These are phyloP conservation scores for Xenoacremonium recifei DNA, from an alignment of 2,329 filamentous ascomycete species.

Conservation along the genomic window DNA sequence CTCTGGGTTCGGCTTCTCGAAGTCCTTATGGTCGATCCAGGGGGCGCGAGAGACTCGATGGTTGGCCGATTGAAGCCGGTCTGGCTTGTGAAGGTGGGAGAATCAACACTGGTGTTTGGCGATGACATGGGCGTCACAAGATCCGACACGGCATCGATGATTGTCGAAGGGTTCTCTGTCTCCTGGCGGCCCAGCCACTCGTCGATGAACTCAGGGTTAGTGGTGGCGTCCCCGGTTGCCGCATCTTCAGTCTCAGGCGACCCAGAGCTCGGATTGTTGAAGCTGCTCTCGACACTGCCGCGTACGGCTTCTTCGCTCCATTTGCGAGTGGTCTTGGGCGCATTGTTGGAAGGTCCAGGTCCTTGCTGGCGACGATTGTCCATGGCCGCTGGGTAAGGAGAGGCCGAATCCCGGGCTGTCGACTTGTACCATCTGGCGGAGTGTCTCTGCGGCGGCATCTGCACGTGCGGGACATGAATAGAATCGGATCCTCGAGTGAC, in stretches of 20 bases:
- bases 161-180: slow-evolving; percentile 14
- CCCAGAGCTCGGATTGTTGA: slow-evolving; percentile 18
- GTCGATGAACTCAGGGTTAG: slow-evolving; percentile 20
- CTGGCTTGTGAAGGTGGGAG: slow-evolving; percentile 19
- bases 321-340: slow-evolving; percentile 23
- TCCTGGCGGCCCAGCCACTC: slow-evolving; percentile 24
- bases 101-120: slow-evolving; percentile 23
- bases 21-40: slow-evolving; percentile 7
- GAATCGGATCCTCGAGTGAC: too few relatives aligned
- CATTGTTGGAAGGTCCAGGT: slow-evolving; percentile 4
- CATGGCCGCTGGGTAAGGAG: slow-evolving; percentile 14
- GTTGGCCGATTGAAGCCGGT: slow-evolving; percentile 10
- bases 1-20: slow-evolving; percentile 3
- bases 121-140: slow-evolving; percentile 23
- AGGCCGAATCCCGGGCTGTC: not conserved
- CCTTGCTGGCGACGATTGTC: slow-evolving; percentile 20
- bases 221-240: slow-evolving; percentile 15
- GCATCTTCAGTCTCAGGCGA: slow-evolving; percentile 17
- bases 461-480: too few relatives aligned
- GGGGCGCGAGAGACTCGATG: slow-evolving; percentile 16
- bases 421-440: not conserved
- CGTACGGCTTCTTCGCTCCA: slow-evolving; percentile 28
- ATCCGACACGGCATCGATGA: slow-evolving; percentile 19
- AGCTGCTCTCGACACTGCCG: slow-evolving; percentile 24
- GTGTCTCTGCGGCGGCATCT: too few relatives aligned